Base-by-base conservation (phyloP, 228 moss, liverwort and hornwort genomes). In the Sphagnum magellanicum region DNA sequence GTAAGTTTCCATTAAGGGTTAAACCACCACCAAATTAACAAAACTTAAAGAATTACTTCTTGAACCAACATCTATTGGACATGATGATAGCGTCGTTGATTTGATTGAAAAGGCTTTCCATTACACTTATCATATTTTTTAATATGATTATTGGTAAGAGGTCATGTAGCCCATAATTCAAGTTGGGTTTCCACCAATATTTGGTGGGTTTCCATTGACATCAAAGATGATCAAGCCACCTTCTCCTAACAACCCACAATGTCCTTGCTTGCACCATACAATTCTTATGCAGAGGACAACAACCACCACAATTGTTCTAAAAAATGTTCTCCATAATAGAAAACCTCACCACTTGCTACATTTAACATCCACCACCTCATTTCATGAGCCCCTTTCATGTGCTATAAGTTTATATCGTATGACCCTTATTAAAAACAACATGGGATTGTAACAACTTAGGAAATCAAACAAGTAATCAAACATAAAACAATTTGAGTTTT, bases 181-280 rank as follows among this genome's bases (percentile, higher is more conserved):
- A 17, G 17, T 17, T 17, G 17, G 17, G 17, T 17, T 17, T 17
- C 17, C 0, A 17, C 17, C 17, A 17, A 17, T 17, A 17, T 17
- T 17, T 16, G 53, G 57, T 17, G 13, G 61, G 4, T 70, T 67
- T 53, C 70, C 81, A 60, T 71, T 72, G 13, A 79, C 74, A 62
- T 81, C 79, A 72, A 78, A 85, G 12, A 85, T 81, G 9, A 85
- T 85, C 59, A 85, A 66, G 16, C 85, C 85, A 4, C 85, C 81
- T 67, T 85, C 78, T 10, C 85, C 81, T 50, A 81, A 85, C 6
- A 79, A 71, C 47, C 85, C 85, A 61, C 85, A 85, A 14, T 51
- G 16, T 61, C 79, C 81, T 4, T 52, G 32, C n/a, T 68, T 46
- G 60, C 85, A 85, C 85, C 85, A 85, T 14, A 67, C 74, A 49